Evolutionary conservation across 1,139 yeast genomes (phyloP).

Genomic region (Taphrina sp.): DNA sequence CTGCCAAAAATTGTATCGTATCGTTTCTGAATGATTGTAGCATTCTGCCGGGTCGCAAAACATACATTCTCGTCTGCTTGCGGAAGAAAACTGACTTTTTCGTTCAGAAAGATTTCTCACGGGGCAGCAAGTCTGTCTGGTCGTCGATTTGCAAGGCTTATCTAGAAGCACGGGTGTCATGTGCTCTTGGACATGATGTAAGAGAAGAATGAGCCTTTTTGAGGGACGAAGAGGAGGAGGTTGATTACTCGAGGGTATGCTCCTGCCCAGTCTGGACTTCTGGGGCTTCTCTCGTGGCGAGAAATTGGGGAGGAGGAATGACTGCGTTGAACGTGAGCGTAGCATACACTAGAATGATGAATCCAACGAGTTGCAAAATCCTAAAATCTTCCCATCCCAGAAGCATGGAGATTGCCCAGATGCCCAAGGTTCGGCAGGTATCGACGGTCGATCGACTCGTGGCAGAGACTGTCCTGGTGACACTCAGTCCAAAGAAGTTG

Average conservation of each 20-base stretch:
- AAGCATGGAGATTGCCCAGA: slow-evolving; percentile 71
- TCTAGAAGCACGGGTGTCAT: too few relatives aligned
- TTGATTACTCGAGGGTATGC: slow-evolving; percentile 5
- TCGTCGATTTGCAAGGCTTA: too few relatives aligned
- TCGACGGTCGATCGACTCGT: slow-evolving; percentile 79
- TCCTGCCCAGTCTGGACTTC: slow-evolving; percentile 11
- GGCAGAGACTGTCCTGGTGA: slow-evolving; percentile 67
- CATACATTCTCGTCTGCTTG: too few relatives aligned
- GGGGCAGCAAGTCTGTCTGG: too few relatives aligned
- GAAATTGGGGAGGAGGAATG: slow-evolving; percentile 41
- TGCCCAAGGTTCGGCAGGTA: slow-evolving; percentile 70
- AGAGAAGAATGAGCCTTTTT: too few relatives aligned
- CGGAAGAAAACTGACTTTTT: too few relatives aligned
- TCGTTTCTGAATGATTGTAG: slow-evolving; percentile 7
- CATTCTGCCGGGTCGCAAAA: too few relatives aligned
- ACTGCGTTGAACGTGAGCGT: slow-evolving; percentile 75
- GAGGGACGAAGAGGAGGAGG: not conserved
- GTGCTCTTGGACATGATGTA: too few relatives aligned
- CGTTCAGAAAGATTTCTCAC: too few relatives aligned
- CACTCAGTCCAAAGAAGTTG: slow-evolving; percentile 70
- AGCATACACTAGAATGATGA: slow-evolving; percentile 63
- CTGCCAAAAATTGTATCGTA: slow-evolving; percentile 7
- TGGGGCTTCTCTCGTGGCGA: not conserved
- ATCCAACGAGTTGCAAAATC: slow-evolving; percentile 63
- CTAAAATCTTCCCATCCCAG: slow-evolving; percentile 77